Evolutionary conservation across 1,284 basidiomycete genomes (phyloP).

Genomic region (Fomitiporia mediterranea): DNA sequence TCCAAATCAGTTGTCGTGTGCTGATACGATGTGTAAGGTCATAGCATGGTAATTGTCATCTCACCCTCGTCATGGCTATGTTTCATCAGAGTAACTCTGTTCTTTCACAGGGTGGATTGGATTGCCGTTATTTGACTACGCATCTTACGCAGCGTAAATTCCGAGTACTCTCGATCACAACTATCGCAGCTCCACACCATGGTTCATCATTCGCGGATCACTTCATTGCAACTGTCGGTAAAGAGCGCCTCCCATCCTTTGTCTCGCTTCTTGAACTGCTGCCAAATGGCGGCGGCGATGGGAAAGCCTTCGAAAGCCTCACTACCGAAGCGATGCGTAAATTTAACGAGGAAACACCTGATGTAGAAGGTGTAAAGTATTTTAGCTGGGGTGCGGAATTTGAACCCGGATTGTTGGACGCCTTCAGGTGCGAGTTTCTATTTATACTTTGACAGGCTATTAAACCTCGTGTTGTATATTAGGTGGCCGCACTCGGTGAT

Average conservation of each 20-base stretch:
- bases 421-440: constrained; percentile 64
- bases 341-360: constrained; percentile 84
- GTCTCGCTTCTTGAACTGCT: constrained; percentile 71
- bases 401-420: constrained; percentile 83
- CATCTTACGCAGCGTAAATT: constrained; percentile 62
- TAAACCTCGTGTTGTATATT: neutral
- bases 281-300: constrained; percentile 85
- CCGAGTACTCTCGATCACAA: constrained; percentile 46
- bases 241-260: constrained; percentile 57
- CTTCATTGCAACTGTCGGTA: constrained; percentile 78
- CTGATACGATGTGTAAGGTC: constrained; percentile 41
- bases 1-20: constrained; percentile 6
- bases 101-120: constrained; percentile 74
- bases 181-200: constrained; percentile 52
- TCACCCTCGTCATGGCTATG: neutral
- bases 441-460: neutral
- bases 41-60: constrained; percentile 73
- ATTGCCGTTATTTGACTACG: constrained; percentile 83
- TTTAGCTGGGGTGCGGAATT: constrained; percentile 93
- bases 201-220: constrained; percentile 74
- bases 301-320: constrained; percentile 85
- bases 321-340: constrained; percentile 81
- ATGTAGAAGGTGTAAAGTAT: constrained; percentile 76
- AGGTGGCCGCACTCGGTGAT: constrained; percentile 83
- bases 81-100: constrained; percentile 8